phyloP scores from a whole-genome alignment of 352 stramenopile genomes.

The Pythium phragmiticola region DNA sequence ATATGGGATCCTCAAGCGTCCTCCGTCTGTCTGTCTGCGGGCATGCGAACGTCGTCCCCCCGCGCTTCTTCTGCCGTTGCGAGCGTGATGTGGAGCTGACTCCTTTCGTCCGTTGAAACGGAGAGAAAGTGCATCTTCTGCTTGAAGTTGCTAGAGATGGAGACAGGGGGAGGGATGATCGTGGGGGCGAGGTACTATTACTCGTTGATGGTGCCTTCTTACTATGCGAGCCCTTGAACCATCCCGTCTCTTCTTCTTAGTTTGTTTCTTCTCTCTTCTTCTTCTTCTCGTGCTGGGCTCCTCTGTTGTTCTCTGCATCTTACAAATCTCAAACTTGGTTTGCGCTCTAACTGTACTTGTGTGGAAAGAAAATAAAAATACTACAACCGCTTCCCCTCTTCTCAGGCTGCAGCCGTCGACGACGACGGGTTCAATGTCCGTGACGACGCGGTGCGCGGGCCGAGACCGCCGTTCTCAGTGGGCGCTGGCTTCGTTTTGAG shows the following conservation, averaged over 20 bases:
- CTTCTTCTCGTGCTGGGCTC: neutral
- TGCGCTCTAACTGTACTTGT: conserved; percentile 10
- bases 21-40: neutral
- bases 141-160: neutral
- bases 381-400: neutral
- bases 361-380: conserved; percentile 15
- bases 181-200: conserved; percentile 2
- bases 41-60: neutral
- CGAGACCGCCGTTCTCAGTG: conserved; percentile 5
- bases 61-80: conserved; percentile 8
- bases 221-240: too few species aligned
- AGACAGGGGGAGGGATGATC: neutral
- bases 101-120: neutral
- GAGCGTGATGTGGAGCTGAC: conserved; percentile 1
- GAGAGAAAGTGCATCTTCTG: neutral
- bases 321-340: conserved; percentile 10
- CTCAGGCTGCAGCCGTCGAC: conserved; percentile 3
- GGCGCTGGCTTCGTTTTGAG: conserved; percentile 23
- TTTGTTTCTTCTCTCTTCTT: neutral
- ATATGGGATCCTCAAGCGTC: neutral
- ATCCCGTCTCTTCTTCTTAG: too few species aligned
- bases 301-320: neutral
- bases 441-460: conserved; percentile 10
- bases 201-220: neutral
- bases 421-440: conserved; percentile 2